phyloP scores from a whole-genome alignment of 2,329 filamentous ascomycete species.

The Mycosphaerella arachidis region DNA sequence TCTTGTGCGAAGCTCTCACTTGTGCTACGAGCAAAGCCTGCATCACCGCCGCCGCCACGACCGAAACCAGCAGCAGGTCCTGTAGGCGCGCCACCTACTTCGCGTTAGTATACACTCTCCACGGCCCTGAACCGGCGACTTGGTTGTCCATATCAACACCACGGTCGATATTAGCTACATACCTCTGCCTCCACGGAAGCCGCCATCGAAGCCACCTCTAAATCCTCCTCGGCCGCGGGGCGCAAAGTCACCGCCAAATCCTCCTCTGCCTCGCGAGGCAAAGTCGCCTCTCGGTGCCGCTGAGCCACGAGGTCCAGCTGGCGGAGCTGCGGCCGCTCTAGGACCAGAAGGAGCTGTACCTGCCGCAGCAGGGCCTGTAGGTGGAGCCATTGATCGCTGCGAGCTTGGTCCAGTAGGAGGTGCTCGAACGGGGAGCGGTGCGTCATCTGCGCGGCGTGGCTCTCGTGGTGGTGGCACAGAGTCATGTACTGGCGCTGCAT shows the following conservation, averaged over 20 bases:
- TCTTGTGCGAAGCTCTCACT: conserved; percentile 13
- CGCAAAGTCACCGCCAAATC: conserved; percentile 33
- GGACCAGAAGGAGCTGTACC: conserved; percentile 33
- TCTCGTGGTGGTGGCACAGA: conserved; percentile 28
- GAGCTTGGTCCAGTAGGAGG: conserved; percentile 29
- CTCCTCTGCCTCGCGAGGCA: conserved; percentile 36
- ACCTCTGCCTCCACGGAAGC: conserved; percentile 31
- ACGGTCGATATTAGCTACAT: conserved; percentile 4
- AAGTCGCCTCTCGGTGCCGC: conserved; percentile 38
- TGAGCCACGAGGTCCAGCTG: conserved; percentile 28
- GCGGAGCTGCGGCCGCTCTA: conserved; percentile 24
- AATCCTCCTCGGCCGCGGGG: conserved; percentile 25
- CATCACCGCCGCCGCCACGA: conserved; percentile 32
- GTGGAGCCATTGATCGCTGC: conserved; percentile 27
- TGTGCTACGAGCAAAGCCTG: conserved; percentile 6
- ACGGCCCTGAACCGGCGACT: background rate
- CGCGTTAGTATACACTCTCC: background rate
- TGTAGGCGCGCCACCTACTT: conserved; percentile 6
- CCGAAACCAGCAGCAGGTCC: conserved; percentile 14
- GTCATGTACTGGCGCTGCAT: conserved; percentile 17
- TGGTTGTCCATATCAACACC: background rate
- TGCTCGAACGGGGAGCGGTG: conserved; percentile 19
- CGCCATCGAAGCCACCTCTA: conserved; percentile 31
- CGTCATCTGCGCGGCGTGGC: conserved; percentile 26
- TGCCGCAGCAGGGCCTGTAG: conserved; percentile 29